Conservation (phyloP, 305 asterid genomes). For the Stenogyne calaminthoides region DNA sequence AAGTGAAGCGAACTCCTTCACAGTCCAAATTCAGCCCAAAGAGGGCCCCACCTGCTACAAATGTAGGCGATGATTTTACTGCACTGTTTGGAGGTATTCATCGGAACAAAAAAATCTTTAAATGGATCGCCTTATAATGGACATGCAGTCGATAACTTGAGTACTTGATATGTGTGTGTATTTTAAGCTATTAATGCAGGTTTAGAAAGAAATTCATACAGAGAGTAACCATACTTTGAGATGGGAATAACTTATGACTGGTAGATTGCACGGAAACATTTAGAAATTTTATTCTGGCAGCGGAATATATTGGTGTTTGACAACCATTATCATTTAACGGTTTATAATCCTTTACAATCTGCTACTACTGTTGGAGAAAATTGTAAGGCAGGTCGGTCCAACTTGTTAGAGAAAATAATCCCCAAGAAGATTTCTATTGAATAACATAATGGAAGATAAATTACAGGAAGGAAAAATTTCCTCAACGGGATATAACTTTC, state of each 20-base stretch:
- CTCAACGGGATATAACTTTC: neutral
- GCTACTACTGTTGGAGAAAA: neutral
- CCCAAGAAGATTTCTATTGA: neutral
- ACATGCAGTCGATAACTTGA: neutral
- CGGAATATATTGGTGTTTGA: too few species aligned
- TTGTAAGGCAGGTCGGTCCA: neutral
- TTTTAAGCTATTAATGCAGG: neutral
- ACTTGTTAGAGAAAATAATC: neutral
- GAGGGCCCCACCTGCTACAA: conserved; percentile 38
- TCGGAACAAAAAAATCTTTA: conserved; percentile 22
- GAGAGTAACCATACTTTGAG: neutral
- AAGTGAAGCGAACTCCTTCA: conserved; percentile 42
- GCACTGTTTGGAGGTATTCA: conserved; percentile 73
- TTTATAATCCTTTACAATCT: conserved; percentile 12
- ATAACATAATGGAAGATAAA: neutral
- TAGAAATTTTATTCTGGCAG: too few species aligned
- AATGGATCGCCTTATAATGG: conserved; percentile 7
- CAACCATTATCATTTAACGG: neutral
- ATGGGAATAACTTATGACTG: too few species aligned
- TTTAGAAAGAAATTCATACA: neutral
- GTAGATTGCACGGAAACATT: too few species aligned
- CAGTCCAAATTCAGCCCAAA: conserved; percentile 37
- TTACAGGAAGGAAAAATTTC: neutral
- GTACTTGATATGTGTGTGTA: neutral
- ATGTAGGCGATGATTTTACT: conserved; percentile 46